These are phyloP conservation scores for Mycocentrospora acerina DNA, from an alignment of 2,329 filamentous ascomycete species.

Conservation along the genomic window DNA sequence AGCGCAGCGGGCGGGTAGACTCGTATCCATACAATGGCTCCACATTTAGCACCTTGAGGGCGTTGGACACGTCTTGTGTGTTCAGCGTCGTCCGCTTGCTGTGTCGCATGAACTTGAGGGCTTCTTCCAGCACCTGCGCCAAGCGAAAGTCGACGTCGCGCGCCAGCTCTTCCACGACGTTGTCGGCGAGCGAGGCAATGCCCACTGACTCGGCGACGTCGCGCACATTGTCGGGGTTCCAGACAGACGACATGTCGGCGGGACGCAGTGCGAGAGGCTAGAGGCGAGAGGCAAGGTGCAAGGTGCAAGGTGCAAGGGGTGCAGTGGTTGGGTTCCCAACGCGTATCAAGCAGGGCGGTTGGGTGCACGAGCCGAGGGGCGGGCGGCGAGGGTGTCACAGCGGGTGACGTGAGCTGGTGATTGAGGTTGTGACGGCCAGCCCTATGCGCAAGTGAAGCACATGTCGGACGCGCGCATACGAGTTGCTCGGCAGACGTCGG, in stretches of 20 bases:
- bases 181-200: constrained; percentile 76
- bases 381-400: constrained; percentile 27
- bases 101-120: constrained; percentile 94
- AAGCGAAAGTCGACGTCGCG: constrained; percentile 96
- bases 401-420: constrained; percentile 27
- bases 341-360: constrained; percentile 13
- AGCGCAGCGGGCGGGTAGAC: constrained; percentile 81
- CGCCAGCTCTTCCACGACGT: constrained; percentile 82
- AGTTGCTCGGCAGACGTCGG: constrained; percentile 11
- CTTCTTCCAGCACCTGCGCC: constrained; percentile 89
- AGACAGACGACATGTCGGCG: constrained; percentile 59
- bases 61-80: constrained; percentile 86
- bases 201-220: constrained; percentile 97
- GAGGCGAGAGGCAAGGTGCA: constrained; percentile 12
- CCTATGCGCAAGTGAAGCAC: constrained; percentile 32
- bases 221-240: constrained; percentile 94
- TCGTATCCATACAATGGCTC: constrained; percentile 97
- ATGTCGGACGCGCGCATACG: constrained; percentile 31
- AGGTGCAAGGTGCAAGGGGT: constrained; percentile 12
- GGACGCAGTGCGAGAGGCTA: constrained; percentile 9
- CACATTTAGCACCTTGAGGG: constrained; percentile 82
- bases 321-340: constrained; percentile 10
- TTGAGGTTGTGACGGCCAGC: constrained; percentile 34
- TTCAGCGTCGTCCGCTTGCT: constrained; percentile 81
- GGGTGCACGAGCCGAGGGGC: constrained; percentile 15